Base-by-base conservation (phyloP, 495 filamentous ascomycete genomes). In the Terfezia claveryi region DNA sequence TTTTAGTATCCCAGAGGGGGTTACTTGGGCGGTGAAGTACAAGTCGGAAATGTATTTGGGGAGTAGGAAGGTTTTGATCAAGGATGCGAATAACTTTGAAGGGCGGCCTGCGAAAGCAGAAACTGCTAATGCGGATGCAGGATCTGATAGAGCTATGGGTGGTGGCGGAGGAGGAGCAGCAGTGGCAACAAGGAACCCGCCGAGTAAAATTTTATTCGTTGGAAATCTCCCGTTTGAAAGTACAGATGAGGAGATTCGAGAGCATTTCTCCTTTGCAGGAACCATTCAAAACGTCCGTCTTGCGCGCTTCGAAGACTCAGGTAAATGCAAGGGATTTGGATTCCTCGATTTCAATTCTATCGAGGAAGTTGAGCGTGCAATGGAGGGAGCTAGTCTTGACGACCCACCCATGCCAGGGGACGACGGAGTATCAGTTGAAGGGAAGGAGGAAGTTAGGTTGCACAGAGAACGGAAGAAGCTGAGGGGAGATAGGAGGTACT, bases 291-390 rank as follows among this genome's bases (percentile, higher is more conserved):
- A 82, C 68, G 73, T 87, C 59, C 85, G 89, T 66, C 70, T 94
- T 50, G 92, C 92, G 2, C 94, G 88, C 0, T 99, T 99, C 64
- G 86, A 96, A 66, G 92, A 99, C 63, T 79, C 80, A 41, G 92
- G 91, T 27, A 96, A 96, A 71, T 96, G 92, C 72, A 95, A 95
- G 71, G 91, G 91, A 1, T 99, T 84, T 72, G 88, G 81, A 17
- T 96, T 91, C 84, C 79, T 96, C 51, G 81, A 82, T 41, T 99
- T 96, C 69, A 79, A 80, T 64, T 80, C 86, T 23, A 59, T 85
- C 16, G 80, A 82, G 17, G 76, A 80, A 0, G 86, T 83, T 0
- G 72, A 78, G 60, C 78, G 76, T 62, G 91, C 87, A 8, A 86
- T 94, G 59, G 80, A 76, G 57, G 92, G 92, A 2, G 73, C 87